These are phyloP conservation scores for Hypoxylon lenormandii DNA, from an alignment of 495 filamentous ascomycete genomes.

Conservation along the genomic window DNA sequence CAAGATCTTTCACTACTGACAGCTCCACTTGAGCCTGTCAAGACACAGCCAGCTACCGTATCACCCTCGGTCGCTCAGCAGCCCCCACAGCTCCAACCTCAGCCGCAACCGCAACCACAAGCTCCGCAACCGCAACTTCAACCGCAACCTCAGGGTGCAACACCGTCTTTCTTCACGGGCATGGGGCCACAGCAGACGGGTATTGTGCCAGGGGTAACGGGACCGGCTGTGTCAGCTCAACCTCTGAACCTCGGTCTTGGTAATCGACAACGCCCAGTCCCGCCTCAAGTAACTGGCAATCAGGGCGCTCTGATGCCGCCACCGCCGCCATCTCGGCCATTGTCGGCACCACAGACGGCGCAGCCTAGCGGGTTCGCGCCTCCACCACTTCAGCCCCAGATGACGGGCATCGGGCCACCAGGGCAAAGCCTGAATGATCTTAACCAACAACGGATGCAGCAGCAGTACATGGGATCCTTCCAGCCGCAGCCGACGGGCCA, in stretches of 20 bases:
- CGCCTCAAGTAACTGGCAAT: conserved; percentile 70
- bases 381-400: conserved; percentile 83
- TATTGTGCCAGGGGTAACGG: conserved; percentile 51
- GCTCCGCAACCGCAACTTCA: conserved; percentile 58
- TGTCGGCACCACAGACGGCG: conserved; percentile 88
- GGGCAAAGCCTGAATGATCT: conserved; percentile 82
- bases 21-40: conserved; percentile 79
- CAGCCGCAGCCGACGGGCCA: conserved; percentile 59
- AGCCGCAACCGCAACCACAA: conserved; percentile 63
- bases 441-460: conserved; percentile 73
- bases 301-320: conserved; percentile 76
- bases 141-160: conserved; percentile 59
- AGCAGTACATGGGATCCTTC: conserved; percentile 60
- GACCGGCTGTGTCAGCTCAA: conserved; percentile 35
- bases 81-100: conserved; percentile 56
- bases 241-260: conserved; percentile 57
- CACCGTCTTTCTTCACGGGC: conserved; percentile 63
- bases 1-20: conserved; percentile 82
- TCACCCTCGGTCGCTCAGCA: conserved; percentile 59
- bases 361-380: conserved; percentile 77
- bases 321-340: conserved; percentile 82
- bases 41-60: conserved; percentile 64
- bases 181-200: conserved; percentile 50
- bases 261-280: conserved; percentile 77
- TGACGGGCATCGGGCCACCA: conserved; percentile 81